Evolutionary conservation across 2,329 filamentous ascomycete genomes (phyloP).

Genomic region (Cladosporium sp.): DNA sequence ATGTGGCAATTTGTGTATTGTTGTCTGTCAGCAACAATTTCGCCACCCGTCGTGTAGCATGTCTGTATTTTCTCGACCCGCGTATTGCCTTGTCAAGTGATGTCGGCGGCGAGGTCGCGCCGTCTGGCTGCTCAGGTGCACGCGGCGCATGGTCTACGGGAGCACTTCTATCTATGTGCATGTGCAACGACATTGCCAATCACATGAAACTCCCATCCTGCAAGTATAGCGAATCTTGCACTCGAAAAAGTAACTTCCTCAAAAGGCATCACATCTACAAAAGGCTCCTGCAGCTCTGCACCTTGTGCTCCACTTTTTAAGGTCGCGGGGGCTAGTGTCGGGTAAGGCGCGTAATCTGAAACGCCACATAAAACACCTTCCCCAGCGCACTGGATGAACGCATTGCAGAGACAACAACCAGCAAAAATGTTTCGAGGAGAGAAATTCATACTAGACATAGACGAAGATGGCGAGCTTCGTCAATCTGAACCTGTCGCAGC

Average conservation of each 20-base stretch:
- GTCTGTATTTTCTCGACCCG: no score
- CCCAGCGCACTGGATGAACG: neutral
- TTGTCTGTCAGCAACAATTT: no score
- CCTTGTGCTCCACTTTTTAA: conserved; percentile 1
- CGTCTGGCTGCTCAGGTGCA: no score
- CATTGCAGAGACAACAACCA: neutral
- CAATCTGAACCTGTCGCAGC: conserved; percentile 11
- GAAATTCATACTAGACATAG: conserved; percentile 56
- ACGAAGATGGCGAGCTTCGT: conserved; percentile 24
- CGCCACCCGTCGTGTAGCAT: no score
- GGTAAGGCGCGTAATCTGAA: conserved; percentile 3
- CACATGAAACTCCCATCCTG: no score
- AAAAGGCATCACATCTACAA: neutral
- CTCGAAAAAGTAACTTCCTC: neutral
- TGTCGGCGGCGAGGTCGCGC: no score
- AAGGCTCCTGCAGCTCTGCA: conserved; percentile 1
- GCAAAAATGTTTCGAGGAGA: conserved; percentile 49
- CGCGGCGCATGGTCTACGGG: no score
- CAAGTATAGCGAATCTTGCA: no score
- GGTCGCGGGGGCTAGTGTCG: neutral
- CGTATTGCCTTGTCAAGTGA: no score
- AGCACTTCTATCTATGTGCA: no score
- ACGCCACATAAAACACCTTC: conserved; percentile 9
- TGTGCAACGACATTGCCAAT: no score
- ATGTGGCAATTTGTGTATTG: no score